Evolutionary conservation across 192 early-diverging fungal species (phyloP), one percentile per base, ranked within the genome.

Genomic region (Kickxella alabastrina): DNA sequence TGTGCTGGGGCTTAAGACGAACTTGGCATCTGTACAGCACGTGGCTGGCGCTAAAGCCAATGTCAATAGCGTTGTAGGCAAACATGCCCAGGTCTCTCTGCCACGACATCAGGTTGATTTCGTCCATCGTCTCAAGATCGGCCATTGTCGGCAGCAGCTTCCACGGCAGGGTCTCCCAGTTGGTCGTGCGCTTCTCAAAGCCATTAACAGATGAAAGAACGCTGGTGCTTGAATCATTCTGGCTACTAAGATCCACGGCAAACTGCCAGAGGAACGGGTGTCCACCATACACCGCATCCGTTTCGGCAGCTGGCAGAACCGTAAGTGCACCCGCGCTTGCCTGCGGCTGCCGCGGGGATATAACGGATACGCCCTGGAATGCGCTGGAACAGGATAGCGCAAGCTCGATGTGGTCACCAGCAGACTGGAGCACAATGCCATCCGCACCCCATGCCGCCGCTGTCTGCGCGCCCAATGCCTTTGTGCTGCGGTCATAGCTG

Each of bases 11-110:
- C 47, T 59, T 61, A 5, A 67, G 66, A 3, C 45, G 65, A 51
- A 89, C 81, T 17, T 58, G 62, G 34, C 79, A 74, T 24, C 73
- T 61, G 59, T 89, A 87, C 22, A 89, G 38, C 1, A 74, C 63
- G 52, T 89, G 84, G 46, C 85, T 83, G 52, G 74, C 79, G 15
- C 79, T 83, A 52, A 71, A 84, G 1, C 74, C 63, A 22, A 83
- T 51, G 40, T 87, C 87, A 8, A 85, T 64, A 15, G 83, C 62
- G 43, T 83, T 74, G 34, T 69, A 77, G 8, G 78, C 53, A 22
- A 83, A 80, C 10, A 55, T 41, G 14, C 60, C 68, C 35, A 72
- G 49, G 26, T 72, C 62, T 7, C 62, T 46, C 65, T 71, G 60
- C 65, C 73, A 68, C 36, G 73, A 49, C 65, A 75, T 60, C 4